A percentile compares a stretch with the other conserved stretches of the same genome.
Conservation (phyloP, 768 basidiomycete genomes). For the Mycena epipterygia region DNA sequence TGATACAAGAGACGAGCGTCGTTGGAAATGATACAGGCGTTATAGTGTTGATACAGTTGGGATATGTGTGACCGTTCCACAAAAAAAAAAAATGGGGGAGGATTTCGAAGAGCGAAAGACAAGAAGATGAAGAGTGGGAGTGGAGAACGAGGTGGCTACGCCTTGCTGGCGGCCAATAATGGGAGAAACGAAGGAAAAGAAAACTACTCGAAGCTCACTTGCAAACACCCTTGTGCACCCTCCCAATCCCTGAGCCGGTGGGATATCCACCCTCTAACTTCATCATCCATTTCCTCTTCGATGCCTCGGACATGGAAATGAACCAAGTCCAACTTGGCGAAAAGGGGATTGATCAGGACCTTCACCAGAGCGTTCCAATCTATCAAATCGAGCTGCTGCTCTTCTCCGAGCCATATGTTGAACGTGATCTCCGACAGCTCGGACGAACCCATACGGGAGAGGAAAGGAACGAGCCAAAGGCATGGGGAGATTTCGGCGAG, state of each 20-base stretch:
- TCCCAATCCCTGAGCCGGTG: slow-evolving; percentile 40
- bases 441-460: slow-evolving; percentile 42
- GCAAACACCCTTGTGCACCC: slow-evolving; percentile 11
- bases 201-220: slow-evolving; percentile 32
- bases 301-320: slow-evolving; percentile 50
- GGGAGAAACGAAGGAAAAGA: background rate
- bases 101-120: background rate
- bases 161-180: slow-evolving; percentile 31
- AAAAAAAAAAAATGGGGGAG: background rate
- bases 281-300: slow-evolving; percentile 41
- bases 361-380: slow-evolving; percentile 46
- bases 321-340: slow-evolving; percentile 35
- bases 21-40: slow-evolving; percentile 19
- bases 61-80: background rate
- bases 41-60: slow-evolving; percentile 23
- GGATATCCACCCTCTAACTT: slow-evolving; percentile 44
- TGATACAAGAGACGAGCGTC: slow-evolving; percentile 20
- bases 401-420: slow-evolving; percentile 50
- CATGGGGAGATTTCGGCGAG: slow-evolving; percentile 38
- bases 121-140: too few relatives aligned
- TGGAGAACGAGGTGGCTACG: slow-evolving; percentile 26
- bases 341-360: slow-evolving; percentile 34
- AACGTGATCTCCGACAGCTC: slow-evolving; percentile 41
- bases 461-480: slow-evolving; percentile 45
- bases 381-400: slow-evolving; percentile 48